A percentile compares a stretch with the other conserved stretches of the same genome.
Conservation (phyloP, 768 basidiomycete genomes). For the Suillus clintonianus region DNA sequence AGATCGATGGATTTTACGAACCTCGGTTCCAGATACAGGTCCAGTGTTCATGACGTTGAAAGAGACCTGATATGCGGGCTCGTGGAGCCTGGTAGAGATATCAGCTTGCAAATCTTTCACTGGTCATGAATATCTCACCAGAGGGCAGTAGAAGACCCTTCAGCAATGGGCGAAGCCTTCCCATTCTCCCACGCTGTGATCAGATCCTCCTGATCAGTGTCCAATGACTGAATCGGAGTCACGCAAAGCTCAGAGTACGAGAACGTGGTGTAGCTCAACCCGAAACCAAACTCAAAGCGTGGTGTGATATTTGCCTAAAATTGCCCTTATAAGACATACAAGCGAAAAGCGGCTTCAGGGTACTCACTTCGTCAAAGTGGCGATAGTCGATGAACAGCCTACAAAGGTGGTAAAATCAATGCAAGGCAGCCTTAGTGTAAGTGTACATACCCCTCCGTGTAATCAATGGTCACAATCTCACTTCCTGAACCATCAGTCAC, state of each 20-base stretch:
- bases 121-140: slow-evolving; percentile 43
- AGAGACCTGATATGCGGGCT: slow-evolving; percentile 28
- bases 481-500: slow-evolving; percentile 35
- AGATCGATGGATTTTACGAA: slow-evolving; percentile 15
- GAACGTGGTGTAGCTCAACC: slow-evolving; percentile 47
- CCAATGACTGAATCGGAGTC: slow-evolving; percentile 40
- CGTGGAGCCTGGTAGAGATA: slow-evolving; percentile 25
- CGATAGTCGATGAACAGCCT: slow-evolving; percentile 68
- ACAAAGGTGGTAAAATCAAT: slow-evolving; percentile 4
- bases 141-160: slow-evolving; percentile 57
- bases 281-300: slow-evolving; percentile 52
- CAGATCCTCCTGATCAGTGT: slow-evolving; percentile 20
- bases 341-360: background rate
- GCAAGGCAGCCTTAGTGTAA: background rate
- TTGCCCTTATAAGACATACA: slow-evolving; percentile 1
- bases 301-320: slow-evolving; percentile 64
- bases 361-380: slow-evolving; percentile 57
- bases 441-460: slow-evolving; percentile 51
- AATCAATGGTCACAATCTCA: slow-evolving; percentile 53
- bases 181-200: slow-evolving; percentile 56
- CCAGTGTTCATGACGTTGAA: slow-evolving; percentile 42
- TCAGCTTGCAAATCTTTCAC: background rate
- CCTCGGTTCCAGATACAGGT: slow-evolving; percentile 30
- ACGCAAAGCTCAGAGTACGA: slow-evolving; percentile 34
- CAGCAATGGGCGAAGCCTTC: slow-evolving; percentile 45